Evolutionary conservation across 305 asterid genomes (phyloP).

Genomic region (Solanum hybrid): DNA sequence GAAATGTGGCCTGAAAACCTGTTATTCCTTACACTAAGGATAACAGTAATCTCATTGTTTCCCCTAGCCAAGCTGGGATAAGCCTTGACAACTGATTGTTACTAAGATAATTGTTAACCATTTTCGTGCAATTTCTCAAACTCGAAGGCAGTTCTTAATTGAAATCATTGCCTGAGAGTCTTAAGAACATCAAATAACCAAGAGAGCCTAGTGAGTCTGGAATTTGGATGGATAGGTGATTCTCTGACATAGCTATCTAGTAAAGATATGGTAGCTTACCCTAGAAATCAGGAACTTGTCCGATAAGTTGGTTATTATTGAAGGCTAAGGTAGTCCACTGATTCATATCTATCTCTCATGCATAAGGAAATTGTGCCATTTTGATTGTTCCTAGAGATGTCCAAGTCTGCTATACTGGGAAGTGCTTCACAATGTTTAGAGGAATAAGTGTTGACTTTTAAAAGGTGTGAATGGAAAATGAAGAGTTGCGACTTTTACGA

Average conservation of each 20-base stretch:
- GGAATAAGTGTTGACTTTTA: slow-evolving; percentile 2
- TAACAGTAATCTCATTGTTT: slow-evolving; percentile 4
- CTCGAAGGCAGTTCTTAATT: slow-evolving; percentile 16
- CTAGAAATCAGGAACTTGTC: slow-evolving; percentile 18
- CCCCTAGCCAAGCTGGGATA: slow-evolving; percentile 26
- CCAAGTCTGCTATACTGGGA: slow-evolving; percentile 11
- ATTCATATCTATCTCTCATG: not conserved
- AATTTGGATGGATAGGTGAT: slow-evolving; percentile 2
- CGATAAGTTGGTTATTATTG: slow-evolving; percentile 13
- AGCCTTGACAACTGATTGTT: slow-evolving; percentile 18
- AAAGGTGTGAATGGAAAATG: too few species aligned
- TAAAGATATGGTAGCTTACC: slow-evolving; percentile 9
- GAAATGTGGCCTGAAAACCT: slow-evolving; percentile 17
- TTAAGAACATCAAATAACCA: not conserved
- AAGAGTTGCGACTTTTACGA: too few species aligned
- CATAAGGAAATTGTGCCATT: slow-evolving; percentile 22
- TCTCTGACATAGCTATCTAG: slow-evolving; percentile 21
- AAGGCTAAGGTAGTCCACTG: slow-evolving; percentile 9
- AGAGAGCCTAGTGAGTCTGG: slow-evolving; percentile 19
- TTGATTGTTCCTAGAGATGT: slow-evolving; percentile 17
- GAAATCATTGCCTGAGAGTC: slow-evolving; percentile 14
- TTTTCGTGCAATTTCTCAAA: slow-evolving; percentile 18
- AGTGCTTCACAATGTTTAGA: slow-evolving; percentile 3
- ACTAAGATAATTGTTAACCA: slow-evolving; percentile 15
- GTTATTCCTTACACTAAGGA: slow-evolving; percentile 18